Percentiles rank a stretch among this genome's conserved stretches.
Evolutionary conservation across 192 early-diverging fungal genomes (phyloP).

Genomic region (Dissophora globulifera): DNA sequence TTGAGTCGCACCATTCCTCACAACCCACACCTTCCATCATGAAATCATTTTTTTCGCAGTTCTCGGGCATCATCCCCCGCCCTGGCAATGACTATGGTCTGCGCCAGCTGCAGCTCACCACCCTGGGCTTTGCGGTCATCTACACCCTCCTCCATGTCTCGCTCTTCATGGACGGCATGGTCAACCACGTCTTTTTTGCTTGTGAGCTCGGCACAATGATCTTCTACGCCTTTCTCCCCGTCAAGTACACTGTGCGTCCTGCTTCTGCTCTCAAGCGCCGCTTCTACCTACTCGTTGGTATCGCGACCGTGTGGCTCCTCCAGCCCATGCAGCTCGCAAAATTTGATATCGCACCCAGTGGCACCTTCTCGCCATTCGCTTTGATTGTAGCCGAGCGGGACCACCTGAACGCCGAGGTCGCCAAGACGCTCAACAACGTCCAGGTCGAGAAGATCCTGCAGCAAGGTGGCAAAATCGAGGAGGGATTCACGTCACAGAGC

Average conservation of each 20-base stretch:
- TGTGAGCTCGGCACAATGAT: conserved; percentile 6
- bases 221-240: conserved; percentile 7
- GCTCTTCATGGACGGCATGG: conserved; percentile 25
- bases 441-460: conserved; percentile 8
- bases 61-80: conserved; percentile 6
- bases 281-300: background rate
- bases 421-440: conserved; percentile 18
- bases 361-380: background rate
- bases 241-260: conserved; percentile 3
- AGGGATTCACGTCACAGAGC: conserved; percentile 2
- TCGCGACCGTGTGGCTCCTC: conserved; percentile 16
- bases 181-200: conserved; percentile 14
- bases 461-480: conserved; percentile 7
- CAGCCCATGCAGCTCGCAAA: conserved; percentile 1
- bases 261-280: conserved; percentile 4
- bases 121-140: background rate
- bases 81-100: conserved; percentile 9
- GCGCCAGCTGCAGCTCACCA: conserved; percentile 18
- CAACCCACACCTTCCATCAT: background rate
- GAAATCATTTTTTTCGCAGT: background rate
- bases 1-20: no score
- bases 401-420: background rate
- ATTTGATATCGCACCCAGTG: background rate
- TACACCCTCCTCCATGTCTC: conserved; percentile 20
- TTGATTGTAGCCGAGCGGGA: conserved; percentile 1